Evolutionary conservation across 768 basidiomycete genomes (phyloP).

Genomic region (Postia placenta): DNA sequence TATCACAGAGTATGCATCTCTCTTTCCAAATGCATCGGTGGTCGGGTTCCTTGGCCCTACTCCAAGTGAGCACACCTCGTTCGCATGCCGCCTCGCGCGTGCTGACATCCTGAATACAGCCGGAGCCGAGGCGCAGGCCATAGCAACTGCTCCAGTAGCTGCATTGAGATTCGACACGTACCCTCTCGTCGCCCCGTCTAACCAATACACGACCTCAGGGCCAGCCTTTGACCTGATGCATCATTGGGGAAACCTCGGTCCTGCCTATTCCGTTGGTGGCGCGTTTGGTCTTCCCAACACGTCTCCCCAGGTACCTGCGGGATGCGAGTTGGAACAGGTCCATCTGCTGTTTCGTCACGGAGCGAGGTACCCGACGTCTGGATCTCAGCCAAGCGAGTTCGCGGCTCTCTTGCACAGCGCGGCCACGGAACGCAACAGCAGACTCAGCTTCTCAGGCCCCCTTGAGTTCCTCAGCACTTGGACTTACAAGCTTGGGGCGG

Average conservation of each 20-base stretch:
- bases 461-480: conserved; percentile 40
- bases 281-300: conserved; percentile 42
- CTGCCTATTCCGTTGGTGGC: conserved; percentile 42
- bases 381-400: conserved; percentile 20
- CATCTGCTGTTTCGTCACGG: conserved; percentile 36
- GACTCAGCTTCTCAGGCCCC: conserved; percentile 28
- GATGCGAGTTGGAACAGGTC: conserved; percentile 41
- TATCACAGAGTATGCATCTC: conserved; percentile 23
- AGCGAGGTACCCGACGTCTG: conserved; percentile 35
- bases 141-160: conserved; percentile 30
- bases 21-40: conserved; percentile 35
- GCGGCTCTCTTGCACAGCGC: conserved; percentile 19
- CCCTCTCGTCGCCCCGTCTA: conserved; percentile 34
- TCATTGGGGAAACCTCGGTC: conserved; percentile 43
- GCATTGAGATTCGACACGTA: conserved; percentile 31
- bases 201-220: conserved; percentile 9
- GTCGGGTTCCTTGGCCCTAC: conserved; percentile 45
- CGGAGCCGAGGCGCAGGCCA: conserved; percentile 22
- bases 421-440: conserved; percentile 4
- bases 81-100: background rate
- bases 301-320: conserved; percentile 39
- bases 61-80: conserved; percentile 29
- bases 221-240: conserved; percentile 36
- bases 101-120: conserved; percentile 8
- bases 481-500: conserved; percentile 39